Evolutionary conservation across 129 eudicot genomes (phyloP).

Genomic region (Flaveria brownii): DNA sequence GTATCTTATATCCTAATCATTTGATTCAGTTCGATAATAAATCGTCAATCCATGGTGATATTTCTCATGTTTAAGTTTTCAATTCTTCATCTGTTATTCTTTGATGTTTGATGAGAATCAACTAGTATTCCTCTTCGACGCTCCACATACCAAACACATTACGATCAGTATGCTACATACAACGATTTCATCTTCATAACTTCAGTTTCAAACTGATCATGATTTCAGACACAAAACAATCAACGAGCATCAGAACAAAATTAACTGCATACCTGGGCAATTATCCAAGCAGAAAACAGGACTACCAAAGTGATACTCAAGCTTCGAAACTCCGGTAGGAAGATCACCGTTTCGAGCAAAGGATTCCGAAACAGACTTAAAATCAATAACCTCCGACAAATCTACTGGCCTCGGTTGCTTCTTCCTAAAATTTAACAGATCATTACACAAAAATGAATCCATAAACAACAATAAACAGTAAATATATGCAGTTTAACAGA

Average conservation of each 20-base stretch:
- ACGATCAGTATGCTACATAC: conserved; percentile 6
- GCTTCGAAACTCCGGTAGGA: conserved; percentile 48
- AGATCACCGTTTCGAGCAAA: conserved; percentile 45
- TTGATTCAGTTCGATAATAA: too few relatives aligned
- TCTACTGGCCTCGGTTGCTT: conserved; percentile 73
- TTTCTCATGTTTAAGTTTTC: too few relatives aligned
- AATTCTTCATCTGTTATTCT: too few relatives aligned
- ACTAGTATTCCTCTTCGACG: not conserved
- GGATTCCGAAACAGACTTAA: conserved; percentile 58
- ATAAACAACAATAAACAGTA: not conserved
- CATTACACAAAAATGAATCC: not conserved
- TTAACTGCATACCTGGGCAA: conserved; percentile 62
- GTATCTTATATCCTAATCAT: too few relatives aligned
- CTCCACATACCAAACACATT: not conserved
- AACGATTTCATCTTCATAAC: not conserved
- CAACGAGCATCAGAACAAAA: not conserved
- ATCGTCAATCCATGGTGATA: too few relatives aligned
- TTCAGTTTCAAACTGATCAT: not conserved
- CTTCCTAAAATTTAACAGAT: conserved; percentile 44
- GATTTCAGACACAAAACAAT: not conserved
- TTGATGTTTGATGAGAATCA: too few relatives aligned
- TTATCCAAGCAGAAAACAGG: conserved; percentile 63
- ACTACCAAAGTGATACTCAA: conserved; percentile 36
- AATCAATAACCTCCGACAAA: conserved; percentile 85
- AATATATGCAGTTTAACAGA: not conserved